A percentile compares a stretch with the other conserved stretches of the same genome.
Conservation (phyloP, 805 yeast species). For the Metschnikowia koreensis region DNA sequence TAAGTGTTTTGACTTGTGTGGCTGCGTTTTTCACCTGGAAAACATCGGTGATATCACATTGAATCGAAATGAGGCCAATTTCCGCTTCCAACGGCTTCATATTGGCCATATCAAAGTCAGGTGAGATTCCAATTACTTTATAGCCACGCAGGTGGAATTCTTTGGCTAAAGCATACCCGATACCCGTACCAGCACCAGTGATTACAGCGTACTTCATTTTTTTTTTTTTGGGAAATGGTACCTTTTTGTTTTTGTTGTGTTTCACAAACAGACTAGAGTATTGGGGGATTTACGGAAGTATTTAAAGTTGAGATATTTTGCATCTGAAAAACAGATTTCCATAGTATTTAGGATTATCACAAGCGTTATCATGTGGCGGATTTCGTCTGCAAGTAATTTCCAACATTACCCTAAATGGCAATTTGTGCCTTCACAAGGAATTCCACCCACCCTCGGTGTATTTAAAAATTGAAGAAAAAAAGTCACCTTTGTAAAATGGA, state of each 20-base stretch:
- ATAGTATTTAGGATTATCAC: not conserved
- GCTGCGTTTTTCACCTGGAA: conserved; percentile 19
- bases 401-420: not conserved
- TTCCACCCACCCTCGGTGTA: not conserved
- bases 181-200: conserved; percentile 20
- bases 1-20: conserved; percentile 20
- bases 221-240: not conserved
- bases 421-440: not conserved
- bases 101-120: conserved; percentile 19
- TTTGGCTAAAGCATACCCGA: conserved; percentile 16
- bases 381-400: not conserved
- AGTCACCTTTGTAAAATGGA: no score
- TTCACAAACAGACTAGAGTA: not conserved
- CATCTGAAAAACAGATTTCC: not conserved
- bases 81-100: conserved; percentile 27
- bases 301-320: not conserved
- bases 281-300: not conserved
- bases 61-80: conserved; percentile 27
- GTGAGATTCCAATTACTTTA: conserved; percentile 36
- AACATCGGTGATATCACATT: conserved; percentile 35
- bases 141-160: conserved; percentile 32
- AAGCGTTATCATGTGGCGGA: not conserved
- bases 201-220: conserved; percentile 14
- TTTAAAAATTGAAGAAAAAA: no score
- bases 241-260: not conserved